These are phyloP conservation scores for Porodaedalea pini DNA, from an alignment of 1,284 basidiomycete genomes.

Conservation along the genomic window DNA sequence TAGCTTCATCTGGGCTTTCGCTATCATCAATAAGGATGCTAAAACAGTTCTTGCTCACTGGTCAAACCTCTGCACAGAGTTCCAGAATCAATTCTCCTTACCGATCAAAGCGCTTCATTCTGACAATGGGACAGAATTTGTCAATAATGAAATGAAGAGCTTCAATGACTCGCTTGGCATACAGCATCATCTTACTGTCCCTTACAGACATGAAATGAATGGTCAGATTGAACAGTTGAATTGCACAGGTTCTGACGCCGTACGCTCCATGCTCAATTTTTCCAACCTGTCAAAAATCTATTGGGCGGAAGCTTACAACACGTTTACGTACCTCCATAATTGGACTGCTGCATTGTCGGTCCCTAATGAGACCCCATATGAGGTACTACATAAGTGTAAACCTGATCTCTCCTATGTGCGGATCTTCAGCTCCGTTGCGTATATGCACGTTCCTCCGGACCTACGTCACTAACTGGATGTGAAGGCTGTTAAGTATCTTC, in stretches of 20 bases:
- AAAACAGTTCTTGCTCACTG: slow-evolving; percentile 1
- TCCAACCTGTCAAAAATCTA: slow-evolving; percentile 20
- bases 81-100: neutral
- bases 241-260: no score
- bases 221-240: slow-evolving; percentile 20
- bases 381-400: neutral
- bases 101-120: neutral
- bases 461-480: neutral
- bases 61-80: neutral
- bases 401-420: neutral
- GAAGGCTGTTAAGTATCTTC: neutral
- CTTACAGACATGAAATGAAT: slow-evolving; percentile 21
- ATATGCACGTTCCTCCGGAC: neutral
- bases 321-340: no score
- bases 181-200: neutral
- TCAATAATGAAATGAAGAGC: neutral
- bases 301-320: slow-evolving; percentile 26
- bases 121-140: slow-evolving; percentile 15
- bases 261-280: slow-evolving; percentile 16
- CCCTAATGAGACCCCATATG: neutral
- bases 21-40: neutral
- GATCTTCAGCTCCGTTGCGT: neutral
- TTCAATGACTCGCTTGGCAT: slow-evolving; percentile 7
- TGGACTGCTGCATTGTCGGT: no score
- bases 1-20: neutral